phyloP scores from a whole-genome alignment of 2,329 filamentous ascomycete species.

The Dichotomopilus funicola region DNA sequence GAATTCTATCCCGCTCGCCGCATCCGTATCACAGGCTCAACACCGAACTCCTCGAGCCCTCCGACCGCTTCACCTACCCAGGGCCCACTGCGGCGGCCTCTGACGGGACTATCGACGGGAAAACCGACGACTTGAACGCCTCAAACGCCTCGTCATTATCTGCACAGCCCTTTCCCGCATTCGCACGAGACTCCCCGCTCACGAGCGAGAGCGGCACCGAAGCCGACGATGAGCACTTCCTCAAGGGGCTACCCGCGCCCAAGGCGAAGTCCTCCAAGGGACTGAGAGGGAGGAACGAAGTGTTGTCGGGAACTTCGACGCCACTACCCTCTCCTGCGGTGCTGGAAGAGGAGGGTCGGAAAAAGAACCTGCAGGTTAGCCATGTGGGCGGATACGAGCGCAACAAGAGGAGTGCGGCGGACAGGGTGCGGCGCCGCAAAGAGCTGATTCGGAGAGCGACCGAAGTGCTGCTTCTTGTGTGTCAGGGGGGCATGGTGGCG shows the following conservation, averaged over 20 bases:
- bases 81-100: slow-evolving; percentile 9
- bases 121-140: too few relatives aligned
- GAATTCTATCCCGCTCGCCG: slow-evolving; percentile 54
- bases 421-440: slow-evolving; percentile 39
- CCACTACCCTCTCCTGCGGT: slow-evolving; percentile 46
- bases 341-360: slow-evolving; percentile 37
- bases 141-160: slow-evolving; percentile 8
- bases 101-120: too few relatives aligned
- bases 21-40: slow-evolving; percentile 61
- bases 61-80: slow-evolving; percentile 33
- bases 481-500: slow-evolving; percentile 43
- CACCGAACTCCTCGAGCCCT: slow-evolving; percentile 48
- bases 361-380: slow-evolving; percentile 18
- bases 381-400: slow-evolving; percentile 19
- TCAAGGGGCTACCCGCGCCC: slow-evolving; percentile 79
- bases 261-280: slow-evolving; percentile 70
- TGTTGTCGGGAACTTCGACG: slow-evolving; percentile 48
- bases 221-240: slow-evolving; percentile 85
- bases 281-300: slow-evolving; percentile 55
- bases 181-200: slow-evolving; percentile 49
- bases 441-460: slow-evolving; percentile 46
- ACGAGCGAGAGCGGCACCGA: slow-evolving; percentile 89
- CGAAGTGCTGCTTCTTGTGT: slow-evolving; percentile 46
- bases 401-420: slow-evolving; percentile 26
- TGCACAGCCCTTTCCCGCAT: slow-evolving; percentile 25